Evolutionary conservation across 2,329 filamentous ascomycete species (phyloP).

Genomic region (Grosmannia penicillata): DNA sequence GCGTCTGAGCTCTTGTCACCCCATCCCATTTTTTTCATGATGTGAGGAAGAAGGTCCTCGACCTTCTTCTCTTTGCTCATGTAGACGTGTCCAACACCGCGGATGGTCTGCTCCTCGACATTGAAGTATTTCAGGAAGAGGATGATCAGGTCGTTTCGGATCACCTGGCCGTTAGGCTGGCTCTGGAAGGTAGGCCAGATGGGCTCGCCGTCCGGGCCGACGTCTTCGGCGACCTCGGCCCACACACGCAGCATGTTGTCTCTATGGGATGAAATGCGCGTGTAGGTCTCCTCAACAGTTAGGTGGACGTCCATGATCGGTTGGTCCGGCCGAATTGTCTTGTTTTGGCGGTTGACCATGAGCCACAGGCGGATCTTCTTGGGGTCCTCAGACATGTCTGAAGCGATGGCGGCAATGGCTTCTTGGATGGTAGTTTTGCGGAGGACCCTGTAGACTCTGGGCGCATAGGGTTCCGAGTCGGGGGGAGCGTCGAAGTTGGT

Average conservation of each 20-base stretch:
- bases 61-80: constrained; percentile 80
- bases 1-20: constrained; percentile 52
- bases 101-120: constrained; percentile 55
- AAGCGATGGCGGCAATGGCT: constrained; percentile 54
- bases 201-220: constrained; percentile 51
- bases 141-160: constrained; percentile 54
- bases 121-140: constrained; percentile 93
- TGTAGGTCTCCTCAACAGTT: constrained; percentile 57
- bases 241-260: constrained; percentile 69
- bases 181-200: constrained; percentile 54
- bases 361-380: constrained; percentile 74
- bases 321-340: constrained; percentile 82
- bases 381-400: constrained; percentile 52
- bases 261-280: constrained; percentile 39
- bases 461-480: constrained; percentile 46
- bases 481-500: constrained; percentile 49
- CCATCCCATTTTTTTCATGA: constrained; percentile 78
- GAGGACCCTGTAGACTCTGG: constrained; percentile 58
- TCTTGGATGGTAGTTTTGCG: constrained; percentile 64
- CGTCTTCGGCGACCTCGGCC: constrained; percentile 63
- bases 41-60: constrained; percentile 63
- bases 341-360: constrained; percentile 98
- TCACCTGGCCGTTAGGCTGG: constrained; percentile 38
- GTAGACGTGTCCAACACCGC: constrained; percentile 71
- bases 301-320: constrained; percentile 65